Evolutionary conservation across 495 filamentous ascomycete species (phyloP), one percentile per base, ranked within the genome.

Genomic region (Pseudoneurospora amorphoporcata): DNA sequence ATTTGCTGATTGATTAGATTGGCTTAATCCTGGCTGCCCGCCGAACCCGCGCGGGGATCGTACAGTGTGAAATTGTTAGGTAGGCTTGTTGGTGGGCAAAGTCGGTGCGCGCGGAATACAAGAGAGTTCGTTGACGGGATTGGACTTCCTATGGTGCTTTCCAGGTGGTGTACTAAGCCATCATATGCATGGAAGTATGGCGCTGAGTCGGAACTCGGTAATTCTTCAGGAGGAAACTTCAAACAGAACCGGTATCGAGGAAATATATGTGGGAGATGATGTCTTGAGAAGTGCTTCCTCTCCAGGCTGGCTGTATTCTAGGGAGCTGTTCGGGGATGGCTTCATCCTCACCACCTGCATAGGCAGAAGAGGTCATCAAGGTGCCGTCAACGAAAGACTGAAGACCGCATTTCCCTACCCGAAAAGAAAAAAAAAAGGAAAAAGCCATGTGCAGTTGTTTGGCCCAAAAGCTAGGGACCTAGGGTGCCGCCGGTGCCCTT

Each of bases 1-100:
- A 69, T 68, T 72, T 76, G 68, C 68, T 73, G 77, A 76, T 77
- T 77, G 72, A 75, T 77, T 77, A 77, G 73, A 75, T 37, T 37
- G 5, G 35, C 3, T 37, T 37, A 5, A 37, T 77, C 69, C 71
- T 16, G 12, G 53, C 6, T 12, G 53, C 53, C 5, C 40, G 32
- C 32, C 29, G n/a, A 38, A 61, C 70, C 72, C 72, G 53, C 29
- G 9, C 7, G 6, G 53, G 53, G 53, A 17, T 65, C 71, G 73
- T 61, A 72, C 68, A 37, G 70, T 61, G 70, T 70, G 12, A 38
- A 61, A 69, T 68, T 69, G 69, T 39, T 8, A 38, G 17, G 32
- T 23, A 23, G 23, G 23, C 47, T 61, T 16, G 29, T 16, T 35
- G 3, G 53, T 10, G 53, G 47, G 43, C 45, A 12, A 12, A 14